Base-by-base conservation (phyloP, 805 yeast species). In the Jamesozyma gamospora region DNA sequence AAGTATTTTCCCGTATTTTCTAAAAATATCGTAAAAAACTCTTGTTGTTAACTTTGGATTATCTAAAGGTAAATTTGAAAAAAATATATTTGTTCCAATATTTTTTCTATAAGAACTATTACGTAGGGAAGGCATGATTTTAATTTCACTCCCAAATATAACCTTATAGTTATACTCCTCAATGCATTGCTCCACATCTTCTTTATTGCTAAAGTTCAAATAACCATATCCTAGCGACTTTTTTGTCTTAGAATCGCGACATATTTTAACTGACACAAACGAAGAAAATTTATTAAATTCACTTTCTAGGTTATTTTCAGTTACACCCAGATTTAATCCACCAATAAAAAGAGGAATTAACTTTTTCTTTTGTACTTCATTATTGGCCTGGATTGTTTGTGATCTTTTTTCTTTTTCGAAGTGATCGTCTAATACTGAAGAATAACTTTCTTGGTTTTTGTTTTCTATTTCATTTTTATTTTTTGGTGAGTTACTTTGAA, bases 161-260 rank as follows among this genome's bases (percentile, higher is more conserved):
- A 45, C 50, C 2, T 64, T 64, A 47, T 72, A 75, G 52, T 77
- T 80, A 61, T 77, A 70, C 10, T 72, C 67, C 33, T 74, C 78
- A 36, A 75, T 62, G 3, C 85, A 84, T 31, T 44, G 40, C 19
- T 67, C 67, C 0, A 84, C 85, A 36, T 74, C 80, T 4, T 56
- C 50, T 34, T 66, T 63, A 7, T 57, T 59, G 8, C 60, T 58
- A 51, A 79, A 79, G 40, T 82, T 79, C 11, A 81, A 77, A 53
- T 82, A 82, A 0, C 86, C 94, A 58, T 82, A 80, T 3, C 86
- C 82, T 41, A 84, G 61, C 1, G 87, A 75, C 35, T 69, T 60
- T 15, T 71, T 71, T 13, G 72, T 64, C 28, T 64, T 62, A 14
- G 74, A 70, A 48, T 76, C 77, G 40, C 66, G 62, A 46, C 86